Evolutionary conservation across 345 rosid species (phyloP), one percentile per base, ranked within the genome.

Genomic region (Carallia pectinifolia): DNA sequence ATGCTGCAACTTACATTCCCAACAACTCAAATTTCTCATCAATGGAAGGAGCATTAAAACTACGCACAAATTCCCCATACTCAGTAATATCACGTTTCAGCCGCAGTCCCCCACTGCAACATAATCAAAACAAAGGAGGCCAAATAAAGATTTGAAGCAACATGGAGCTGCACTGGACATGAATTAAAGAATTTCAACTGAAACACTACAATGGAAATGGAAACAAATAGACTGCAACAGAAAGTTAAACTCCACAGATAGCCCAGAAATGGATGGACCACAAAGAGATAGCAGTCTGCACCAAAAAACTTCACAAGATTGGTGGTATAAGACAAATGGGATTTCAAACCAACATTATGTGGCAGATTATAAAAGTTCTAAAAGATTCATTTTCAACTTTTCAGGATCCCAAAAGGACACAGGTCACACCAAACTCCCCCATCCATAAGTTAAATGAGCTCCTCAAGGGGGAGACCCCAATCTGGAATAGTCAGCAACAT

Each of bases 71-170:
- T 61, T 84, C 96, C 73, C 88, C 95, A 76, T 96, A 96, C 85
- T 87, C 99, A 0, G 85, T 87, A 82, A 96, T 88, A 79, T 96
- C 99, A 86, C 99, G 98, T 80, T 96, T 96, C 86, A 96, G 86
- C 73, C 91, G 89, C 73, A 96, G 79, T 67, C 99, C 99, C 77
- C 99, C 99, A 80, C 99, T 92, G 77, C 71, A 75, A 29, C 64
- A 69, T 30, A 69, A 58, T 10, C 33, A 56, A 74, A 2, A 62
- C 23, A 64, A 53, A 58, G 50, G 50, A 69, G 33, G 29, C 74
- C 50, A 68, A 34, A 75, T 47, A 71, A 62, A 48, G 38, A 67
- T 58, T 70, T 12, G 48, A 29, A 62, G 53, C n/a, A 23, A 10
- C 62, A 31, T 3, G 50, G 23, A 1, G 50, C 50, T 2, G 50